Percentiles rank a stretch among this genome's conserved stretches.
phyloP scores from a whole-genome alignment of 768 basidiomycete genomes.

The Piloderma croceum region DNA sequence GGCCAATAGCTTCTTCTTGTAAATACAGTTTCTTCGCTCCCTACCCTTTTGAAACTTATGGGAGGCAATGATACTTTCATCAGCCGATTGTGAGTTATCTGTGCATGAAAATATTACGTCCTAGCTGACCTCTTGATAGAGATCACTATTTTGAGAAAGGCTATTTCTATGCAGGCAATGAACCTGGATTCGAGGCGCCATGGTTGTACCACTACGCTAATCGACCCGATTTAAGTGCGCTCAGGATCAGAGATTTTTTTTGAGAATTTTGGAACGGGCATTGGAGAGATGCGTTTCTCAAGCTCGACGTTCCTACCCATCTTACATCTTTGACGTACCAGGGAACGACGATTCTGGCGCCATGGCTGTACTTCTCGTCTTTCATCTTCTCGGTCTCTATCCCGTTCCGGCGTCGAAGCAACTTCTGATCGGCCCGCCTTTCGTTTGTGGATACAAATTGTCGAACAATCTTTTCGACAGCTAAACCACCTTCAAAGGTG shows the following conservation, averaged over 20 bases:
- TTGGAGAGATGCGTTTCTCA: slow-evolving; percentile 33
- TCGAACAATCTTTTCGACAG: slow-evolving; percentile 35
- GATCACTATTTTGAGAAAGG: slow-evolving; percentile 41
- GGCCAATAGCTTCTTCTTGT: slow-evolving; percentile 46
- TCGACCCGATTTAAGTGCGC: slow-evolving; percentile 43
- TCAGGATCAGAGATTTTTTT: too few species aligned
- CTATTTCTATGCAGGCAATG: slow-evolving; percentile 45
- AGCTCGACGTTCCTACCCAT: not conserved
- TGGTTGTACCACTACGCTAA: slow-evolving; percentile 47
- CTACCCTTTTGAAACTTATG: slow-evolving; percentile 42
- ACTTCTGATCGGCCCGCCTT: slow-evolving; percentile 43
- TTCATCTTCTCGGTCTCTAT: slow-evolving; percentile 47
- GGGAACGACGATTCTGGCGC: slow-evolving; percentile 51
- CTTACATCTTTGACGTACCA: slow-evolving; percentile 30
- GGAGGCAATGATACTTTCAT: slow-evolving; percentile 40
- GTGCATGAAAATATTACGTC: too few species aligned
- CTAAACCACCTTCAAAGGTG: slow-evolving; percentile 36
- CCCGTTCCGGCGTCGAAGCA: slow-evolving; percentile 43
- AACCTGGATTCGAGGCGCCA: slow-evolving; percentile 43
- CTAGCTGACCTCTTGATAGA: slow-evolving; percentile 18
- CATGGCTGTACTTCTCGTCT: slow-evolving; percentile 45
- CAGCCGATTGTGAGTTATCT: slow-evolving; percentile 31
- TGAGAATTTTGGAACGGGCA: slow-evolving; percentile 41
- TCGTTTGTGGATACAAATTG: slow-evolving; percentile 41
- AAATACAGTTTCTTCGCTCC: slow-evolving; percentile 50